Evolutionary conservation across 1,284 basidiomycete species (phyloP), one percentile per base, ranked within the genome.

Genomic region (Ustilago esculenta): DNA sequence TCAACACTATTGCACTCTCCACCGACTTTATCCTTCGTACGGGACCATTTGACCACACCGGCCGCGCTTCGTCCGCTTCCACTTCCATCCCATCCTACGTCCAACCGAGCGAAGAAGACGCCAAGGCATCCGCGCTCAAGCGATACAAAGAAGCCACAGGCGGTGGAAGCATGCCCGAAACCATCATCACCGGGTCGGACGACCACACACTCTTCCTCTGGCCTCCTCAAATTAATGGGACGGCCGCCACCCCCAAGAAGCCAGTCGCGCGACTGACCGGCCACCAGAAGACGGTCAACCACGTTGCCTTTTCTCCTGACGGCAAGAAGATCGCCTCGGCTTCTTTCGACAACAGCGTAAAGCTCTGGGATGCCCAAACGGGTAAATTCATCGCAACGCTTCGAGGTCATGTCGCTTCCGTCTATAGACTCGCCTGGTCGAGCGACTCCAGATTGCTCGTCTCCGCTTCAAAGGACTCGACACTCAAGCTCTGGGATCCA

Each of bases 11-110:
- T 42, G 90, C 95, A 2, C 86, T 98, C 52, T 95, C 93, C 77
- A 96, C 94, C 14, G 95, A 98, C 82, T 97, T 94, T 80, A 88
- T 95, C 14, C 86, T 97, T 9, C 89, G 94, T 4, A 98, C 95
- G 0, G 95, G 96, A 0, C 93, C 95, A 0, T 98, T 91, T 75
- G 94, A 97, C 81, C 91, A 96, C 72, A 90, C 87, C 0, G 76
- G 75, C 42, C 56, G 55, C 6, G 72, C 55, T 1, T 18, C 51
- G 3, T 12, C 48, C 21, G 33, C 41, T 8, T 39, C 48, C 17
- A 29, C 15, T 4, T 14, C 34, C 12, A 49, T 45, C 6, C 44
- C 56, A 1, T 70, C 67, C 1, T 70, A 70, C 46, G 46, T 57
- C 29, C 60, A 64, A 32, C 67, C 60, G 1, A 32, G 34, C 1